Evolutionary conservation across 1,139 yeast species (phyloP).

Genomic region (Zygosaccharomyces pseudobailii): DNA sequence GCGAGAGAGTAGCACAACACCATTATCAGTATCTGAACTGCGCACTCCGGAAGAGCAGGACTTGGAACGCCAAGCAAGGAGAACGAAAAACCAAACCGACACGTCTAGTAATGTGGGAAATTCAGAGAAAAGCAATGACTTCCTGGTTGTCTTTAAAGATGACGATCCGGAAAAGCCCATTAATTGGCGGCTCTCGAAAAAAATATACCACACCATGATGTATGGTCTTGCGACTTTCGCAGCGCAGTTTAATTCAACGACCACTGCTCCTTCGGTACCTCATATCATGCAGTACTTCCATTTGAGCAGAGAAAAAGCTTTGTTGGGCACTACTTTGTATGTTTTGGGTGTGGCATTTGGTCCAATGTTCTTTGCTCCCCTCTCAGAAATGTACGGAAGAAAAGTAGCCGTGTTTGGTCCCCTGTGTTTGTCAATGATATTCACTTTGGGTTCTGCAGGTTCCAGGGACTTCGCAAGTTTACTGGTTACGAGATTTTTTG

Average conservation of each 20-base stretch:
- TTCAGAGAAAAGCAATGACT: background rate
- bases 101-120: background rate
- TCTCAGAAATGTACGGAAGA: slow-evolving; percentile 43
- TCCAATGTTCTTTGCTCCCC: slow-evolving; percentile 41
- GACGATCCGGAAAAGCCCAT: slow-evolving; percentile 31
- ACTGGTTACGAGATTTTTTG: slow-evolving; percentile 46
- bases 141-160: slow-evolving; percentile 20
- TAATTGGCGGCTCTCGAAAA: slow-evolving; percentile 38
- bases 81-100: background rate
- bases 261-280: slow-evolving; percentile 33
- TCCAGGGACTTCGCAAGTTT: slow-evolving; percentile 42
- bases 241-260: slow-evolving; percentile 42
- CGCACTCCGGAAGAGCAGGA: background rate
- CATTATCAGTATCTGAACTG: background rate
- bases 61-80: background rate
- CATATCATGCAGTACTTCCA: slow-evolving; percentile 35
- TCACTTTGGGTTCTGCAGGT: slow-evolving; percentile 49
- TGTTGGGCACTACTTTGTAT: slow-evolving; percentile 42
- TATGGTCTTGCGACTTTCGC: slow-evolving; percentile 42
- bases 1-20: background rate
- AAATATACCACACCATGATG: slow-evolving; percentile 37
- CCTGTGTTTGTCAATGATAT: slow-evolving; percentile 44
- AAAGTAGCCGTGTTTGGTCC: slow-evolving; percentile 42
- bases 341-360: slow-evolving; percentile 43
- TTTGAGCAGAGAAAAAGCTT: slow-evolving; percentile 34